phyloP scores from a whole-genome alignment of 148 eudicot species.

The Camellia lanceoleosa region DNA sequence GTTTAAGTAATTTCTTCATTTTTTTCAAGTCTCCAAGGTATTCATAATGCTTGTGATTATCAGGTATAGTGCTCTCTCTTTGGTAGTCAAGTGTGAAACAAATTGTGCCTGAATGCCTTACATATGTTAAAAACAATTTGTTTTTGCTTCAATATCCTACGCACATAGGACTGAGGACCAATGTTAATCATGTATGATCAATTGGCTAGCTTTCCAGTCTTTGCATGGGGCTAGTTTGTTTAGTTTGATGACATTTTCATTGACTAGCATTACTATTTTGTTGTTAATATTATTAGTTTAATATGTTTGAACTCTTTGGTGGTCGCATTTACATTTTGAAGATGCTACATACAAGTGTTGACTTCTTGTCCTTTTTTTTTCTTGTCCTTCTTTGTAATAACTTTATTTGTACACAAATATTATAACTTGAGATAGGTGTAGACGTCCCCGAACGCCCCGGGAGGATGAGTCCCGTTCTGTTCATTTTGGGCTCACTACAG shows the following conservation, averaged over 20 bases:
- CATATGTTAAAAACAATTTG: neutral
- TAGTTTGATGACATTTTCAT: neutral
- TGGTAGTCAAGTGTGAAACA: slow-evolving; percentile 7
- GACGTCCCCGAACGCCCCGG: too few species aligned
- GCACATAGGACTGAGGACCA: neutral
- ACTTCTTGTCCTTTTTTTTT: neutral
- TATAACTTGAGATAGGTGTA: neutral
- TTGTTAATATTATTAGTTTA: neutral
- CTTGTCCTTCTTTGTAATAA: neutral
- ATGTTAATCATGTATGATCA: too few species aligned
- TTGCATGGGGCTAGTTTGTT: neutral
- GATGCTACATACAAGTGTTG: neutral
- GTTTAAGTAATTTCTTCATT: neutral
- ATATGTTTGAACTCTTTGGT: neutral
- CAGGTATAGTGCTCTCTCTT: slow-evolving; percentile 50
- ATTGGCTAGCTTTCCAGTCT: neutral
- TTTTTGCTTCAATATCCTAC: neutral
- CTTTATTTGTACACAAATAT: neutral
- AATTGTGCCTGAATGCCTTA: slow-evolving; percentile 7
- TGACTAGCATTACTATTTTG: neutral
- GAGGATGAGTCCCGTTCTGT: too few species aligned
- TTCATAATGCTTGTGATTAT: slow-evolving; percentile 57
- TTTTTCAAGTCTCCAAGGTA: slow-evolving; percentile 71
- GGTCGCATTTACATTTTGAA: neutral
- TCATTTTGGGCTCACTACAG: too few species aligned